Percentiles rank a stretch among this genome's conserved stretches.
Evolutionary conservation across 2,329 filamentous ascomycete species (phyloP).

Genomic region (Colletotrichum tamarilloi): DNA sequence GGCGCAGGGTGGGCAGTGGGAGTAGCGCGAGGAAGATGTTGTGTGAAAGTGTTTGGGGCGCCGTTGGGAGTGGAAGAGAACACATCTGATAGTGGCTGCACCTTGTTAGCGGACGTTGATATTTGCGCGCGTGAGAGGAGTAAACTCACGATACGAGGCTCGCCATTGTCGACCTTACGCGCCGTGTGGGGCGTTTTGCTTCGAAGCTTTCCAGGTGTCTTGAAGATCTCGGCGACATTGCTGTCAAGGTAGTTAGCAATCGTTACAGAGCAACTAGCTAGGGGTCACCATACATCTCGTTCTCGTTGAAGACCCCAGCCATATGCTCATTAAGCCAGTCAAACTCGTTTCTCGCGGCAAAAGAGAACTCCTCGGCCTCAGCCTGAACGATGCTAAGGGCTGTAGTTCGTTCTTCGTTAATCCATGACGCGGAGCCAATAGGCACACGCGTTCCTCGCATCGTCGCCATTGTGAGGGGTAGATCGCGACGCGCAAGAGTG

Average conservation of each 20-base stretch:
- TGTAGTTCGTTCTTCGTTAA: conserved; percentile 84
- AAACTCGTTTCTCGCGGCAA: conserved; percentile 90
- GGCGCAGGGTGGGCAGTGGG: conserved; percentile 70
- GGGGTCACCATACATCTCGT: conserved; percentile 77
- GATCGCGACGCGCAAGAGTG: conserved; percentile 27
- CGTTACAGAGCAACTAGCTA: conserved; percentile 28
- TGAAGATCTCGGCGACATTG: conserved; percentile 95
- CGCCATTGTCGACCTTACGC: conserved; percentile 68
- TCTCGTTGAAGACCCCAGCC: conserved; percentile 89
- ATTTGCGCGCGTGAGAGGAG: conserved; percentile 6
- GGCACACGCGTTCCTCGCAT: conserved; percentile 70
- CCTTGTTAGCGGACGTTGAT: conserved; percentile 40
- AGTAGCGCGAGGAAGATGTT: conserved; percentile 60
- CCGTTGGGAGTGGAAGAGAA: conserved; percentile 67
- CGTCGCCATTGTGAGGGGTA: conserved; percentile 44
- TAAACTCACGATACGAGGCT: conserved; percentile 71
- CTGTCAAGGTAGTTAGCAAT: conserved; percentile 56
- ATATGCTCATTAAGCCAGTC: conserved; percentile 99
- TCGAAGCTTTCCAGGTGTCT: conserved; percentile 86
- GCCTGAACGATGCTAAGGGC: conserved; percentile 79
- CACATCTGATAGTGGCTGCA: conserved; percentile 69
- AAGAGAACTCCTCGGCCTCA: conserved; percentile 93
- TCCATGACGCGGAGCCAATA: conserved; percentile 87
- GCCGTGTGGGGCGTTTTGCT: conserved; percentile 82
- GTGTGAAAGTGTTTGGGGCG: conserved; percentile 65